Base-by-base conservation (phyloP, 2,329 filamentous ascomycete genomes). In the Karstenula rhodostoma region DNA sequence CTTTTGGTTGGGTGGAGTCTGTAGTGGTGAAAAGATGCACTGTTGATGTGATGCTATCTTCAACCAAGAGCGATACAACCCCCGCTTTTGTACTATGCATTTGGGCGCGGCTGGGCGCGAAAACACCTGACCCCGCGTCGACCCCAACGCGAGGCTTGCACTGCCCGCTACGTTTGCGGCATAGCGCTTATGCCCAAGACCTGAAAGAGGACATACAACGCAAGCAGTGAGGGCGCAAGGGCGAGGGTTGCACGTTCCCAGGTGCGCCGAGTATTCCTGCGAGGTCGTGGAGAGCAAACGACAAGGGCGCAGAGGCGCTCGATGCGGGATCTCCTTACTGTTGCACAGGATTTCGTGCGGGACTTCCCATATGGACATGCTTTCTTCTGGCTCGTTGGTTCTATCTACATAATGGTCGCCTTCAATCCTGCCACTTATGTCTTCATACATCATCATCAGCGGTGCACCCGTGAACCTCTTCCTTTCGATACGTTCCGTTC, bases 51-150 rank as follows among this genome's bases (percentile, higher is more conserved):
- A 15, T 33, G 46, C 5, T 49, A 5, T 44, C 3, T 19, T 44
- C 37, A 23, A 44, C 42, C 23, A 44, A 44, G 33, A 27, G 32
- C 3, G 22, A 29, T 32, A 25, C 17, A 27, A 12, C 48, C 35
- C 29, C 57, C 27, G 35, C 44, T 42, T 56, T 37, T 57, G 40
- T 53, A 56, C 33, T 27, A 4, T 13, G 19, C 22, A 35, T 6
- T 19, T 10, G 7, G 33, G 35, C 35, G 33, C n/a, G 35, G 7
- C 35, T 40, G 2, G 15, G 17, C 60, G 40, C 56, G 48, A 57
- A 47, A 17, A 43, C 60, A 62, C 60, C 53, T 49, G 60, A 54
- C 23, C 22, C 19, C 60, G 60, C 53, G 57, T 56, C 27, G 35
- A 15, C 19, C 17, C 51, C 25, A 25, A 27, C 42, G 50, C 57